A percentile compares a stretch with the other conserved stretches of the same genome.
Evolutionary conservation across 2,329 filamentous ascomycete genomes (phyloP).

Genomic region (Cercospora canescens): DNA sequence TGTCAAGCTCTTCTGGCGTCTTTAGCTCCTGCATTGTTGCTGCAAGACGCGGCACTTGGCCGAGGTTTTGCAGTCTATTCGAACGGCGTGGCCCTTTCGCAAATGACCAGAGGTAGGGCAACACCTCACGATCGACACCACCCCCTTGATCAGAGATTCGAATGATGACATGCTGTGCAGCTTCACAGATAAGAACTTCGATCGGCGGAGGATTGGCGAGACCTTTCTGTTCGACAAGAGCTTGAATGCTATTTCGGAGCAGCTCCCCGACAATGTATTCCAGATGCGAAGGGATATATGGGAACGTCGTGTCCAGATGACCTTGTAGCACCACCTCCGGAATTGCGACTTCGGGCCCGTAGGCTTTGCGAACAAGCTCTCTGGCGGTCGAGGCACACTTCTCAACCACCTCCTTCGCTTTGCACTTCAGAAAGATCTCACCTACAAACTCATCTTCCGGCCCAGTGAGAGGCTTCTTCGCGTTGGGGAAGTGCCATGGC

Average conservation of each 20-base stretch:
- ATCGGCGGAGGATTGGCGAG: slow-evolving; percentile 68
- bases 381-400: slow-evolving; percentile 76
- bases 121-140: slow-evolving; percentile 78
- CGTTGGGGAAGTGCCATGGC: slow-evolving; percentile 82
- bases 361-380: slow-evolving; percentile 71
- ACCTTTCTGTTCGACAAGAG: slow-evolving; percentile 72
- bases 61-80: slow-evolving; percentile 78
- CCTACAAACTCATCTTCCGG: slow-evolving; percentile 83
- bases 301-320: slow-evolving; percentile 86
- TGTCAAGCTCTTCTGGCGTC: slow-evolving; percentile 19
- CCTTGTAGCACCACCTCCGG: slow-evolving; percentile 83
- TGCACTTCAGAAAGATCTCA: slow-evolving; percentile 91
- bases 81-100: slow-evolving; percentile 83
- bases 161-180: slow-evolving; percentile 92
- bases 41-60: slow-evolving; percentile 84
- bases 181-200: slow-evolving; percentile 91
- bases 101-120: slow-evolving; percentile 95
- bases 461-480: slow-evolving; percentile 61
- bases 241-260: slow-evolving; percentile 90
- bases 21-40: slow-evolving; percentile 78
- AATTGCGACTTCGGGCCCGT: slow-evolving; percentile 68
- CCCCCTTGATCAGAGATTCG: slow-evolving; percentile 94
- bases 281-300: slow-evolving; percentile 92
- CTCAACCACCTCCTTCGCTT: slow-evolving; percentile 84
- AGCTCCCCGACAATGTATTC: slow-evolving; percentile 98